A percentile compares a stretch with the other conserved stretches of the same genome.
These are phyloP conservation scores for Xylaria multiplex DNA, from an alignment of 2,329 filamentous ascomycete species.

Conservation along the genomic window DNA sequence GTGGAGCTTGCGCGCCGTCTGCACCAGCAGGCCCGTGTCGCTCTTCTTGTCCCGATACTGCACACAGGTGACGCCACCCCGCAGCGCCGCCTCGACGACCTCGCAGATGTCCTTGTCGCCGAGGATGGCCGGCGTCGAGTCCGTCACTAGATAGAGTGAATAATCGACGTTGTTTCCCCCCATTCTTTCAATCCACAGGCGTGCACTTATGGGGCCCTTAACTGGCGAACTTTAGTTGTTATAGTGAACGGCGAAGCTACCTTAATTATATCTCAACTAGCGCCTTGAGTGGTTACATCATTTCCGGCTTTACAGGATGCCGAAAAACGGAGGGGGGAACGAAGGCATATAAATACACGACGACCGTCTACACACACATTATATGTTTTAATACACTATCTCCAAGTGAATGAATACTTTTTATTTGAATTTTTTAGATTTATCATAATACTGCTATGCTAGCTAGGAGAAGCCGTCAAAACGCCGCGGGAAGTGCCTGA, in stretches of 20 bases:
- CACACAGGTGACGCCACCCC: conserved; percentile 84
- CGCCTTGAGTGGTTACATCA: conserved; percentile 20
- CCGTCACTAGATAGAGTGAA: conserved; percentile 89
- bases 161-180: conserved; percentile 70
- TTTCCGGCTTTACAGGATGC: conserved; percentile 11
- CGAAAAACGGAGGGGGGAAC: background rate
- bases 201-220: background rate
- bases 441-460: conserved; percentile 31
- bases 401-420: conserved; percentile 21
- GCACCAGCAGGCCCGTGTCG: conserved; percentile 76
- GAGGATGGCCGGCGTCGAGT: conserved; percentile 87
- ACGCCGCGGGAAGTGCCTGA: conserved; percentile 6
- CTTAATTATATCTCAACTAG: conserved; percentile 14
- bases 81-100: conserved; percentile 79
- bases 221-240: conserved; percentile 1
- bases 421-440: conserved; percentile 34
- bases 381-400: background rate
- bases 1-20: conserved; percentile 77
- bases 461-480: conserved; percentile 33
- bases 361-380: background rate
- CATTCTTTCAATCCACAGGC: conserved; percentile 41
- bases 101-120: conserved; percentile 73
- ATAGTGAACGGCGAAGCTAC: conserved; percentile 14
- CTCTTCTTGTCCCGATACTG: conserved; percentile 91
- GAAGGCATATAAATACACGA: conserved; percentile 2